These are phyloP conservation scores for Metschnikowia dekortorum DNA, from an alignment of 805 yeast species.

Conservation along the genomic window DNA sequence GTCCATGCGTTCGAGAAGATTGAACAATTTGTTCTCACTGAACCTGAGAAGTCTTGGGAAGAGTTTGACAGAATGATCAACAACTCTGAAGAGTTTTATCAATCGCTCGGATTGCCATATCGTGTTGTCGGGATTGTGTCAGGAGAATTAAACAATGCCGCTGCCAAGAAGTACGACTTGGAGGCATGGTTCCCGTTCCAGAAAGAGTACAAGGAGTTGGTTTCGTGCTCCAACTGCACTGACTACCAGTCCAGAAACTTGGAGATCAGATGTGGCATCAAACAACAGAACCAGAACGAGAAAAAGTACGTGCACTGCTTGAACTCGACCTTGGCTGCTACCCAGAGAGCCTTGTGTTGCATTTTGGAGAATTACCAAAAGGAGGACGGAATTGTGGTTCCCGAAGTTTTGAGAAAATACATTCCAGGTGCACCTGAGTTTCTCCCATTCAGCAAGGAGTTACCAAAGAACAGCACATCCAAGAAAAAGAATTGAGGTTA, in stretches of 20 bases:
- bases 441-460: slow-evolving; percentile 82
- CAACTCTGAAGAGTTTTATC: slow-evolving; percentile 86
- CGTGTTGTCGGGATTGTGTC: slow-evolving; percentile 97
- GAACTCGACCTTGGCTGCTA: slow-evolving; percentile 95
- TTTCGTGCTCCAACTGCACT: slow-evolving; percentile 98
- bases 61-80: slow-evolving; percentile 96
- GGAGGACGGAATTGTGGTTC: slow-evolving; percentile 88
- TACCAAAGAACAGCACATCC: slow-evolving; percentile 92
- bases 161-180: slow-evolving; percentile 96
- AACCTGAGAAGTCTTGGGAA: slow-evolving; percentile 97
- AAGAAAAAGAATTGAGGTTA: slow-evolving; percentile 45
- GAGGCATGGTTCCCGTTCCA: slow-evolving; percentile 99
- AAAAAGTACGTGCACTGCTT: slow-evolving; percentile 98
- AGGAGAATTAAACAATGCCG: slow-evolving; percentile 98
- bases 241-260: slow-evolving; percentile 98
- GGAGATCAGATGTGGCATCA: slow-evolving; percentile 98
- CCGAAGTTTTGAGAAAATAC: slow-evolving; percentile 92
- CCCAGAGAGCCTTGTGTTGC: slow-evolving; percentile 98
- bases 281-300: slow-evolving; percentile 89
- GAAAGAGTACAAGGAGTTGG: slow-evolving; percentile 96
- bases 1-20: slow-evolving; percentile 98
- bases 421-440: slow-evolving; percentile 99
- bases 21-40: slow-evolving; percentile 93
- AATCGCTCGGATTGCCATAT: slow-evolving; percentile 89
- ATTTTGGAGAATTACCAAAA: slow-evolving; percentile 96